phyloP scores from a whole-genome alignment of 148 eudicot species.

The Hydrangea macrophylla region DNA sequence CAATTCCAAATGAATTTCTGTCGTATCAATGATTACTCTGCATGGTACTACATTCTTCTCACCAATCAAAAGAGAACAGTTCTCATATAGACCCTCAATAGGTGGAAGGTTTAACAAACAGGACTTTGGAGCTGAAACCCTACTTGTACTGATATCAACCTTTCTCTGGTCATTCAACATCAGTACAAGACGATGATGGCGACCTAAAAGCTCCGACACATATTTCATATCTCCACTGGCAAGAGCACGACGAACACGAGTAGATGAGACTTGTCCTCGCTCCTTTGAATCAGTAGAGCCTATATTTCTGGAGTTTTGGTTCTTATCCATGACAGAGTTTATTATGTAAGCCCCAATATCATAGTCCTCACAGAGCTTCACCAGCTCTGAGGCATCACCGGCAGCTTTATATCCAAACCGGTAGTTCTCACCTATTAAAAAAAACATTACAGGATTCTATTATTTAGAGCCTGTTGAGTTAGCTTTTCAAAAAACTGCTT shows the following conservation, averaged over 20 bases:
- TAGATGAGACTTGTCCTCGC: slow-evolving; percentile 93
- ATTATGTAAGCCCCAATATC: slow-evolving; percentile 70
- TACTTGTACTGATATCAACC: slow-evolving; percentile 25
- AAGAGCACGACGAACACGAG: slow-evolving; percentile 89
- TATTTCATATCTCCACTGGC: slow-evolving; percentile 72
- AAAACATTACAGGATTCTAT: background rate
- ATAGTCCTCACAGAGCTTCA: slow-evolving; percentile 66
- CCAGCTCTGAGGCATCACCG: slow-evolving; percentile 78
- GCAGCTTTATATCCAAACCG: slow-evolving; percentile 91
- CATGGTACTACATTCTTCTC: slow-evolving; percentile 51
- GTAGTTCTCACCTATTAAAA: slow-evolving; percentile 79
- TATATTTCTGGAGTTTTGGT: slow-evolving; percentile 31
- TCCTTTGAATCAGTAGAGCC: slow-evolving; percentile 46
- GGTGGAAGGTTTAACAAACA: slow-evolving; percentile 84
- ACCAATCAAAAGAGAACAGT: slow-evolving; percentile 50
- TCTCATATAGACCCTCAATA: slow-evolving; percentile 64
- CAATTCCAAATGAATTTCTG: slow-evolving; percentile 56
- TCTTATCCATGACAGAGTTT: slow-evolving; percentile 80
- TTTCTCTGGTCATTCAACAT: slow-evolving; percentile 35
- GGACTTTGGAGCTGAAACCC: slow-evolving; percentile 50
- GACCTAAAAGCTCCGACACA: slow-evolving; percentile 90
- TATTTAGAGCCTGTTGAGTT: too few species aligned
- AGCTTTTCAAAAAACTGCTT: too few species aligned
- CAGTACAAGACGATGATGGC: slow-evolving; percentile 75
- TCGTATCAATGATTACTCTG: slow-evolving; percentile 56